phyloP scores from a whole-genome alignment of 2,329 filamentous ascomycete genomes.

The Xylaria polymorpha region DNA sequence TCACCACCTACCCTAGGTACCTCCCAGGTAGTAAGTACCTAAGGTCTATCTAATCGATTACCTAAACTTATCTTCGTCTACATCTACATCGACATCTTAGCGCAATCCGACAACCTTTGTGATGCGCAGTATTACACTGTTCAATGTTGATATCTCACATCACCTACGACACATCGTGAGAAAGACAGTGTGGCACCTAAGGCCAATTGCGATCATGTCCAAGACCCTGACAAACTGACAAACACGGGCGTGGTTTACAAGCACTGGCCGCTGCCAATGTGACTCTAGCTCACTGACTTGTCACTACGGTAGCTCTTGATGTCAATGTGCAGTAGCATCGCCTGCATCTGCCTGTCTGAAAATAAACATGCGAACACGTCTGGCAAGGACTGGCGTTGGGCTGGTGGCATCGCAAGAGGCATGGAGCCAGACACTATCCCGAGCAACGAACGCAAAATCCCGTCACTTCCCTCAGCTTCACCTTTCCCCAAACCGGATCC shows the following conservation, averaged over 20 bases:
- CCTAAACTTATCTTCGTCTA: background rate
- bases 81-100: too few relatives aligned
- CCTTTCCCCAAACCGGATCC: slow-evolving; percentile 43
- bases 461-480: slow-evolving; percentile 38
- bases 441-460: slow-evolving; percentile 38
- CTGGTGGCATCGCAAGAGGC: slow-evolving; percentile 22
- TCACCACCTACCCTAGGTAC: too few relatives aligned
- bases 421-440: slow-evolving; percentile 43
- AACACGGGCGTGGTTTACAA: background rate
- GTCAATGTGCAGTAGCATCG: background rate
- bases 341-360: background rate
- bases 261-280: background rate
- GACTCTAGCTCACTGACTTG: background rate
- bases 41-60: too few relatives aligned
- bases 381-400: slow-evolving; percentile 10
- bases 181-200: background rate
- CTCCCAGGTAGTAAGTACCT: too few relatives aligned
- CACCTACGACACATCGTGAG: background rate
- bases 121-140: background rate
- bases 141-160: background rate
- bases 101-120: background rate
- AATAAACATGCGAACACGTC: slow-evolving; percentile 28
- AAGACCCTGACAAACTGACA: background rate
- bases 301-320: slow-evolving; percentile 6
- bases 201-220: slow-evolving; percentile 1